Evolutionary conservation across 2,329 filamentous ascomycete species (phyloP), one percentile per base, ranked within the genome.

Genomic region (Hypoxylon rubiginosum): DNA sequence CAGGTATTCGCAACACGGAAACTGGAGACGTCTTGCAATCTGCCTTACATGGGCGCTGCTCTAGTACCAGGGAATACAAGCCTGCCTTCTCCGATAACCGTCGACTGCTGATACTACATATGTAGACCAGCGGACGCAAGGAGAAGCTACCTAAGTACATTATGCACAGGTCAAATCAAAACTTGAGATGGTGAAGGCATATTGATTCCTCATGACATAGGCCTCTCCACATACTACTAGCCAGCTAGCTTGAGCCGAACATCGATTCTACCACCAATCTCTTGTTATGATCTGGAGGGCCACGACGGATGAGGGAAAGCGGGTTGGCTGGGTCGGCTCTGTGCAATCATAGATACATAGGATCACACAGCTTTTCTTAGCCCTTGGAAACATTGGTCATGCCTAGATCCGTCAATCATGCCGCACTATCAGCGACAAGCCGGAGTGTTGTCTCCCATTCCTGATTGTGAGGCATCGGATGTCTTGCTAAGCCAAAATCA

Each of bases 391-490:
- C 62, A 60, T 62, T 53, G 66, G 49, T 58, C 66, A 61, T 67
- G 63, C 51, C 62, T 56, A 53, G 54, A 66, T 68, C 64, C 67
- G 63, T 66, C 57, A 59, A 64, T 58, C 59, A 67, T 69, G 68
- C 63, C 15, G 60, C 62, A 69, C 69, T 68, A 73, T 72, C 72
- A 67, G 58, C 43, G 69, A 64, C 64, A 63, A 64, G 67, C 67
- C 66, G 64, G 58, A 66, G 66, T 51, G 64, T 55, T 71, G 58
- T 68, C 64, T 71, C 61, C 72, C 69, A 71, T 74, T 73, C 58
- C 61, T 66, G 58, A 49, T 70, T 67, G 61, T 69, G 66, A 72
- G 67, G 73, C 68, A 71, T 74, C 68, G 66, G 69, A 55, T 73
- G 71, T 75, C 71, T 75, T 69, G 70, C 67, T 71, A 68, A 41